Evolutionary conservation across 371 early-diverging fungal species (phyloP), one percentile per base, ranked within the genome.

Genomic region (Massospora cicadina): DNA sequence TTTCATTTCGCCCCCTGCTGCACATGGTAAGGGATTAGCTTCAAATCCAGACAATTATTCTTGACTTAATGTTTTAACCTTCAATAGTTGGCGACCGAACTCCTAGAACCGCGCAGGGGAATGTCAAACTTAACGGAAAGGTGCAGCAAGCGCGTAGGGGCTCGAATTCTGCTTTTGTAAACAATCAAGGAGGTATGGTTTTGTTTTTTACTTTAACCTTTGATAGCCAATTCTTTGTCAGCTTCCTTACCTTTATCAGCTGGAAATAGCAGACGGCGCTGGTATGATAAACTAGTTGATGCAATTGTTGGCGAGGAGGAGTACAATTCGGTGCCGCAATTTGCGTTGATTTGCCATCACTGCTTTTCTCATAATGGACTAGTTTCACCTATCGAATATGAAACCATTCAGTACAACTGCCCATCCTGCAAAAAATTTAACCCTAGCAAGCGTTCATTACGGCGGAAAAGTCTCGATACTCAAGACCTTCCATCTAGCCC

Each of bases 281-380:
- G 91, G 91, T 84, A 85, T 65, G 92, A 91, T 71, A 86, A 81
- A 69, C 73, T 91, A 26, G 83, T 91, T 32, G 91, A 91, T 69
- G 86, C 84, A 55, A 74, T 93, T 23, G 87, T 93, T 21, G 95
- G 94, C 12, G 92, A 89, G 58, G 81, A 83, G 2, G 86, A 88
- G 2, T 85, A 87, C 21, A 79, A 85, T 25, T 84, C 81, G 65
- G 23, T 62, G 5, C 7, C 62, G 17, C 88, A 88, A 69, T 93
- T 90, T 71, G 97, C 97, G 13, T 76, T 97, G 33, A 87, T 97
- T 29, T 97, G 97, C 71, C 78, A 81, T 33, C 78, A 81, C 33
- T 97, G 97, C 75, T 89, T 78, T 69, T 77, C 82, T 7, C 95
- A 95, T 73, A 95, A 95, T 71, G 97, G 97, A 0, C 76, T 97